A percentile compares a stretch with the other conserved stretches of the same genome.
Evolutionary conservation across 2,329 filamentous ascomycete genomes (phyloP).

Genomic region (Trichoderma endophyticum): DNA sequence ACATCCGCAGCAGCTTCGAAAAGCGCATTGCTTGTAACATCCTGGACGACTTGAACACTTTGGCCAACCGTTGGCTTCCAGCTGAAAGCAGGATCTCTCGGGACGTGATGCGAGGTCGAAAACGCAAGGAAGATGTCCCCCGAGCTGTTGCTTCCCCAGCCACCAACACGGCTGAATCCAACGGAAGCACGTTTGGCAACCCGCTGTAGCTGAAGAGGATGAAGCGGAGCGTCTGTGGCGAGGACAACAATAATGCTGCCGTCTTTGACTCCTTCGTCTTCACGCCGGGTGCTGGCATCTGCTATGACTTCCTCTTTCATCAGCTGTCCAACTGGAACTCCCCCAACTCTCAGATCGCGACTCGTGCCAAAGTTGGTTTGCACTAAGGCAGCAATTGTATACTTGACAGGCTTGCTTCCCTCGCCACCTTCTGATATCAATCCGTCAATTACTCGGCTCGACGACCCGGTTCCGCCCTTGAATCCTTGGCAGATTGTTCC

Average conservation of each 20-base stretch:
- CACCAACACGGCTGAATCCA: slow-evolving; percentile 54
- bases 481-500: slow-evolving; percentile 61
- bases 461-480: slow-evolving; percentile 60
- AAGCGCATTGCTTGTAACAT: slow-evolving; percentile 57
- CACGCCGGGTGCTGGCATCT: slow-evolving; percentile 37
- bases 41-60: slow-evolving; percentile 43
- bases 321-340: slow-evolving; percentile 55
- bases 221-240: slow-evolving; percentile 58
- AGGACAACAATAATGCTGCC: slow-evolving; percentile 59
- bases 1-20: slow-evolving; percentile 62
- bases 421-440: slow-evolving; percentile 32
- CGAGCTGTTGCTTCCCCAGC: slow-evolving; percentile 54
- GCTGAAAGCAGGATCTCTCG: slow-evolving; percentile 36
- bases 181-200: slow-evolving; percentile 56
- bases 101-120: slow-evolving; percentile 51
- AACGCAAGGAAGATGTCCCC: slow-evolving; percentile 63
- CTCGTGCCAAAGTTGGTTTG: slow-evolving; percentile 60
- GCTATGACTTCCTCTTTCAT: slow-evolving; percentile 29
- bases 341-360: slow-evolving; percentile 51
- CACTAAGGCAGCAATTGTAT: slow-evolving; percentile 56
- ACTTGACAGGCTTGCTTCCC: slow-evolving; percentile 34
- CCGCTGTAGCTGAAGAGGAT: slow-evolving; percentile 52
- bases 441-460: slow-evolving; percentile 44
- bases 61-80: slow-evolving; percentile 33
- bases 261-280: slow-evolving; percentile 48